Percentiles rank a stretch among this genome's conserved stretches.
Evolutionary conservation across 108 stramenopile genomes (phyloP).

Genomic region (Nannochloropsis gaditana): DNA sequence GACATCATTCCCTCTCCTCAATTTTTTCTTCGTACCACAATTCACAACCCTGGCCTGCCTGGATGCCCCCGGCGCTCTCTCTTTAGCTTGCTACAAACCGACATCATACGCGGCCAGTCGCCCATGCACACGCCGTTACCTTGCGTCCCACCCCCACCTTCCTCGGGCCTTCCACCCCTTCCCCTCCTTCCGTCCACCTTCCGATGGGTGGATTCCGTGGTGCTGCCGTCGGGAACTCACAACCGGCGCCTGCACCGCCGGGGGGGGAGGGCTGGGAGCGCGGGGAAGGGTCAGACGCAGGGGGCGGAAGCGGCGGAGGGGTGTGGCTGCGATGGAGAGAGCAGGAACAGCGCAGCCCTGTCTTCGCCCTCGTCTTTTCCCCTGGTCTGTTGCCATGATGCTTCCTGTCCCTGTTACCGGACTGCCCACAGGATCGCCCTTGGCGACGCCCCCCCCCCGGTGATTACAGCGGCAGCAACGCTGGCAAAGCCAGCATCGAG

Average conservation of each 20-base stretch:
- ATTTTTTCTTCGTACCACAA: no score
- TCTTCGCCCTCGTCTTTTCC: neutral
- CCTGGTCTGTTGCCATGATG: neutral
- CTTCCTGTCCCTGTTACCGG: neutral
- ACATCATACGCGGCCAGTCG: neutral
- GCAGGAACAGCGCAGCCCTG: neutral
- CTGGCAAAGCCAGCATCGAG: no score
- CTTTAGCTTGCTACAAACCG: neutral
- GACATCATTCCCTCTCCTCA: no score
- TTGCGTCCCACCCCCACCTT: neutral
- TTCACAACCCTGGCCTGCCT: no score
- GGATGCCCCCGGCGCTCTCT: no score
- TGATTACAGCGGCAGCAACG: no score
- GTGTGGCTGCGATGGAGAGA: neutral
- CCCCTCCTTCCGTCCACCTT: neutral
- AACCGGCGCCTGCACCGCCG: neutral
- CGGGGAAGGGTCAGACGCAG: neutral
- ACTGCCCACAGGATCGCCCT: neutral
- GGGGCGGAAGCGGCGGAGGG: neutral
- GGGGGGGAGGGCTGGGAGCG: neutral
- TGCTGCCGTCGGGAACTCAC: neutral
- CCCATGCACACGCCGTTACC: neutral
- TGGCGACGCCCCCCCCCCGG: no score
- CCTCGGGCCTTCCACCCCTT: neutral
- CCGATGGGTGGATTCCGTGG: slow-evolving; percentile 1